Evolutionary conservation across 805 yeast genomes (phyloP).

Genomic region (Yarrowia sp.): DNA sequence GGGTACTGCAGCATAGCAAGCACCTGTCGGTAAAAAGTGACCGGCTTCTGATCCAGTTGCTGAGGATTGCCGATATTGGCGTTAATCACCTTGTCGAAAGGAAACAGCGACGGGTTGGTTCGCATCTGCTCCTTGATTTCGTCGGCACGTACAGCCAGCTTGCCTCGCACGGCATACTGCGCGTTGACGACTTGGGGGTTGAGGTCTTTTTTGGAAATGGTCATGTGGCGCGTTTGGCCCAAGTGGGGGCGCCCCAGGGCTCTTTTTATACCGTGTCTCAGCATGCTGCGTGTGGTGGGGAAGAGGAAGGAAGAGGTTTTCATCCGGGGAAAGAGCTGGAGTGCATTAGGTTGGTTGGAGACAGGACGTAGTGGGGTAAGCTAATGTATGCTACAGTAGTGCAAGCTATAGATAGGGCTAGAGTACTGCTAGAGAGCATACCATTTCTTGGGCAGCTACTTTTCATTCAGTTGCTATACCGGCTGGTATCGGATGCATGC

Average conservation of each 20-base stretch:
- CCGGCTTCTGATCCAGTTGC: constrained; percentile 89
- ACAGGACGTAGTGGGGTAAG: no score
- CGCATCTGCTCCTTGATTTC: constrained; percentile 61
- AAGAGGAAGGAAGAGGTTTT: background rate
- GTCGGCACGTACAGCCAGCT: constrained; percentile 91
- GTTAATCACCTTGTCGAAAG: constrained; percentile 73
- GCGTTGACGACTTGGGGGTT: constrained; percentile 78
- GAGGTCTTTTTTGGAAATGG: constrained; percentile 45
- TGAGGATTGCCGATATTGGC: constrained; percentile 99
- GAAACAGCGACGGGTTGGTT: constrained; percentile 59
- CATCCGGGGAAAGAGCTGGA: background rate
- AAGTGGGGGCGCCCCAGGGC: background rate
- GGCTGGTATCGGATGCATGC: no score
- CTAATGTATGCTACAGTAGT: no score
- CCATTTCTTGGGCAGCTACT: no score
- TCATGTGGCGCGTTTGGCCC: background rate
- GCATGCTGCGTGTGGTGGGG: background rate
- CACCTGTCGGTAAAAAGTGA: constrained; percentile 93
- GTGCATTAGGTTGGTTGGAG: background rate
- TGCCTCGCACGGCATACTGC: constrained; percentile 94
- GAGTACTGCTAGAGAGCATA: no score
- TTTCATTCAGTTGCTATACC: no score
- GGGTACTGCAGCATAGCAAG: constrained; percentile 86
- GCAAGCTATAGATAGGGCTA: no score
- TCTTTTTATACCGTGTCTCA: constrained; percentile 18